A percentile compares a stretch with the other conserved stretches of the same genome.
Evolutionary conservation across 768 basidiomycete genomes (phyloP).

Genomic region (Panaeolus papilionaceus): DNA sequence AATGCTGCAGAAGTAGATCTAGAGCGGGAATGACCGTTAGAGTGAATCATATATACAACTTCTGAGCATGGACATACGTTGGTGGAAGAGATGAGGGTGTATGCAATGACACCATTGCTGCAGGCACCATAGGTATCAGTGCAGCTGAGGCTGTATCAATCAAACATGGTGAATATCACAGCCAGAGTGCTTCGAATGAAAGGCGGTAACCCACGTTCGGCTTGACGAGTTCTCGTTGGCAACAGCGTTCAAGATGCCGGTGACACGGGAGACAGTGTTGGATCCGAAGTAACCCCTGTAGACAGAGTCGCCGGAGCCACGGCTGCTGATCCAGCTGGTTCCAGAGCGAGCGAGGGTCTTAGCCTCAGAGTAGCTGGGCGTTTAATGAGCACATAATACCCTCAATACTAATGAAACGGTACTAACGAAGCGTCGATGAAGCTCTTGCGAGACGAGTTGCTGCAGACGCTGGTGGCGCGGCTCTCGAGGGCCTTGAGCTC

Average conservation of each 20-base stretch:
- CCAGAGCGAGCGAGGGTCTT: slow-evolving; percentile 43
- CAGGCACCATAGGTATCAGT: slow-evolving; percentile 45
- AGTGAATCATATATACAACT: not conserved
- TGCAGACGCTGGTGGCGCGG: slow-evolving; percentile 48
- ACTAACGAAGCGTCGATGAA: slow-evolving; percentile 49
- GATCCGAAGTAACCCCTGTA: slow-evolving; percentile 48
- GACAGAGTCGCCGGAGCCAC: slow-evolving; percentile 43
- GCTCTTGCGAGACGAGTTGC: slow-evolving; percentile 35
- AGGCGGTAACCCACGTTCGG: slow-evolving; percentile 39
- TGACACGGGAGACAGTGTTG: slow-evolving; percentile 42
- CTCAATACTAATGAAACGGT: not conserved
- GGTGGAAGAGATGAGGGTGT: slow-evolving; percentile 51
- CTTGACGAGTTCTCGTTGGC: slow-evolving; percentile 45
- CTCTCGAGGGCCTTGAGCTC: slow-evolving; percentile 36
- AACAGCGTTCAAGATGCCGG: slow-evolving; percentile 43
- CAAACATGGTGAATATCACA: not conserved
- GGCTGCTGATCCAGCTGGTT: slow-evolving; percentile 41
- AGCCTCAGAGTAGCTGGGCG: slow-evolving; percentile 43
- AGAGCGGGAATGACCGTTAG: not conserved
- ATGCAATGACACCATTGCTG: slow-evolving; percentile 47
- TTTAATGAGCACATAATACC: slow-evolving; percentile 2
- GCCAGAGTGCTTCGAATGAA: not conserved
- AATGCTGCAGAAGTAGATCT: slow-evolving; percentile 54
- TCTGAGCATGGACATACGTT: slow-evolving; percentile 35
- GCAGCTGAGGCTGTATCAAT: slow-evolving; percentile 44